Evolutionary conservation across 2,329 filamentous ascomycete genomes (phyloP).

Genomic region (Cladophialophora carrionii): DNA sequence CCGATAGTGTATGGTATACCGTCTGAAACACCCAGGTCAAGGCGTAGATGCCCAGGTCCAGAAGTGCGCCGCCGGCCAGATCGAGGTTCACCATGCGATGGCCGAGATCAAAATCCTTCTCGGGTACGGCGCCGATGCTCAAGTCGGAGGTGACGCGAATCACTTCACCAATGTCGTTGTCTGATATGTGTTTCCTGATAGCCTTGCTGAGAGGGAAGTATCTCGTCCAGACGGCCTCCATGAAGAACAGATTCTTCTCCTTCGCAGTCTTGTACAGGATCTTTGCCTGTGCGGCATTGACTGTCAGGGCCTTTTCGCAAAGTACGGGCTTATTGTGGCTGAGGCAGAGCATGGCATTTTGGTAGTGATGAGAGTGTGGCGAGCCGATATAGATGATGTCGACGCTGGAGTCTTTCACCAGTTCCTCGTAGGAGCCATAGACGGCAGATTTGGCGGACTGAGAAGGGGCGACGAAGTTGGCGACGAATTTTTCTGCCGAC

Average conservation of each 20-base stretch:
- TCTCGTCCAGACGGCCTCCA: constrained; percentile 89
- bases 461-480: constrained; percentile 67
- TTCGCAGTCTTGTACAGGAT: constrained; percentile 72
- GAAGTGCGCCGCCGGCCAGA: constrained; percentile 77
- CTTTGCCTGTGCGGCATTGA: constrained; percentile 75
- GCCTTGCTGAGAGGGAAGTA: constrained; percentile 84
- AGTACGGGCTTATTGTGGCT: constrained; percentile 84
- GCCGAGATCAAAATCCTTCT: constrained; percentile 54
- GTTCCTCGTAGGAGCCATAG: constrained; percentile 80
- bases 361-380: constrained; percentile 90
- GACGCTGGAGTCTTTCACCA: constrained; percentile 76
- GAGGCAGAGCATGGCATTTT: constrained; percentile 83
- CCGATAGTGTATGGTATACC: constrained; percentile 62
- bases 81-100: constrained; percentile 81
- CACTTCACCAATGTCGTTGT: constrained; percentile 59
- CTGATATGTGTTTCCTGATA: constrained; percentile 64
- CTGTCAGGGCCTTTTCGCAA: constrained; percentile 88
- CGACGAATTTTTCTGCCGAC: constrained; percentile 72
- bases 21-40: constrained; percentile 79
- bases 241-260: constrained; percentile 73
- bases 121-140: constrained; percentile 31
- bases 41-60: constrained; percentile 86
- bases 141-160: constrained; percentile 67
- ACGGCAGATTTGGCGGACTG: constrained; percentile 61
- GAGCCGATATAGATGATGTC: constrained; percentile 90